Evolutionary conservation across 2,329 filamentous ascomycete genomes (phyloP), one percentile per base, ranked within the genome.

Genomic region (Calonectria pseudoturangicola): DNA sequence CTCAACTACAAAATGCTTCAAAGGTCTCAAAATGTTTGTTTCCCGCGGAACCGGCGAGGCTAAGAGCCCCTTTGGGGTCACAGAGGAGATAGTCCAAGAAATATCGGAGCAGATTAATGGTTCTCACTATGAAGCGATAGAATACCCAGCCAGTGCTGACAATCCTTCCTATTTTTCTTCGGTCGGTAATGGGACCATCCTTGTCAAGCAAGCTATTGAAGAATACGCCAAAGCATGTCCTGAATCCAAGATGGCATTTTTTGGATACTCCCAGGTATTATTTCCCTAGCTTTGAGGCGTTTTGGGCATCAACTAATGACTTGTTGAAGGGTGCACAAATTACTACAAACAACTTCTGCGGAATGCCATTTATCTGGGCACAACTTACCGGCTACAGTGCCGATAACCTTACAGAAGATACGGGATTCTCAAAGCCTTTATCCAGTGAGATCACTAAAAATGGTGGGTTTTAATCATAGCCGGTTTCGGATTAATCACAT

Each of bases 341-440:
- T 5, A 56, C 51, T 21, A 33, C 30, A 10, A 56, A 56, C 51
- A n/a, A n/a, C 18, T 56, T 56, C 16, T 56, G 51, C 18, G 30
- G 51, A n/a, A 56, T 56, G 51, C 51, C 51, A 2, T 18, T 28
- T 21, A n/a, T 56, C 18, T 56, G 51, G 51, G 18, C 18, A 4
- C 12, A 18, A 3, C 21, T 21, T 16, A 18, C 33, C 16, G 51
- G 28, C 51, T 9, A 30, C 9, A 18, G n/a, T 21, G 3, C 15
- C 8, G 30, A 36, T 25, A 36, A 36, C 33, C 33, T 12, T 9
- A 36, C 33, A 12, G n/a, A 56, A n/a, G 21, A n/a, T n/a, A 18
- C 33, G 36, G 51, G 36, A 39, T 56, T n/a, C 51, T 21, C 51
- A 12, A n/a, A 56, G n/a, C 51, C 51, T 25, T n/a, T 56, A 15